Percentiles rank a stretch among this genome's conserved stretches.
Evolutionary conservation across 108 stramenopile genomes (phyloP).

Genomic region (Cyclotella kingstonii): DNA sequence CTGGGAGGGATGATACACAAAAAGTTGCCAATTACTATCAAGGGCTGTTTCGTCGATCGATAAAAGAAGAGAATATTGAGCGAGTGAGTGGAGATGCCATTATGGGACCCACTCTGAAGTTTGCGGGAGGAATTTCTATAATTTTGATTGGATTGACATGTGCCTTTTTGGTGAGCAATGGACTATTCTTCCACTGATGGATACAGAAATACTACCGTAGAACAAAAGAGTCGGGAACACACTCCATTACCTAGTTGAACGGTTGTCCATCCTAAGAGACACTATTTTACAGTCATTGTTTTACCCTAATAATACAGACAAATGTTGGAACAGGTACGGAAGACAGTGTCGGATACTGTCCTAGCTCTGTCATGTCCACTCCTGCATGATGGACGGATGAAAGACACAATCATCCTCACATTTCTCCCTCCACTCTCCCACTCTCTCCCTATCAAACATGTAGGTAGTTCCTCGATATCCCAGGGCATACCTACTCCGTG

Average conservation of each 20-base stretch:
- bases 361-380: neutral
- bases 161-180: constrained; percentile 38
- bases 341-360: neutral
- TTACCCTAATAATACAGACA: too few species aligned
- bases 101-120: constrained; percentile 42
- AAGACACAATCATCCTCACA: constrained; percentile 2
- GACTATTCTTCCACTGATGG: constrained; percentile 22
- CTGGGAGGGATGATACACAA: too few species aligned
- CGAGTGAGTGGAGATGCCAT: constrained; percentile 43
- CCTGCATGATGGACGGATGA: neutral
- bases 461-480: constrained; percentile 1
- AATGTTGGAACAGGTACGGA: too few species aligned
- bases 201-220: neutral
- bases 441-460: neutral
- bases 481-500: constrained; percentile 19
- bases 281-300: too few species aligned
- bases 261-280: too few species aligned
- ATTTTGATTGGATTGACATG: constrained; percentile 21
- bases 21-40: too few species aligned
- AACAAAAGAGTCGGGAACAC: too few species aligned
- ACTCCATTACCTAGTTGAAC: too few species aligned
- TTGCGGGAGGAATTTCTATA: constrained; percentile 30
- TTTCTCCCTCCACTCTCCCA: neutral
- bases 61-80: constrained; percentile 36
- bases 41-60: constrained; percentile 33